phyloP scores from a whole-genome alignment of 164 flowering plant genomes.

The Warburgia ugandensis region DNA sequence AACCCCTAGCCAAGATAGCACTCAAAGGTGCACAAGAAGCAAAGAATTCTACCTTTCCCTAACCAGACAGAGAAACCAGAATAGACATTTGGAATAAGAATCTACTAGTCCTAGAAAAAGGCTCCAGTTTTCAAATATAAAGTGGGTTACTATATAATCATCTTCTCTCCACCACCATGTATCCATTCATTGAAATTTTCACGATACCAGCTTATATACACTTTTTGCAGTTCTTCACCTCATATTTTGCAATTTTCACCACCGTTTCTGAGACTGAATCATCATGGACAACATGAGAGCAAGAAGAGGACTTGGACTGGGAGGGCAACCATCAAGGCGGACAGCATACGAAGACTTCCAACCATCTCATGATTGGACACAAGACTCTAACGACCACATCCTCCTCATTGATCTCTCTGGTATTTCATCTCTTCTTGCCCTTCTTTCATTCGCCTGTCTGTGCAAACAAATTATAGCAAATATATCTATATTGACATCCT shows the following conservation, averaged over 20 bases:
- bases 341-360: constrained; percentile 18
- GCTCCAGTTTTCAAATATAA: background rate
- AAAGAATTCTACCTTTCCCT: constrained; percentile 28
- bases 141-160: background rate
- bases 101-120: constrained; percentile 7
- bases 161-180: background rate
- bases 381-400: constrained; percentile 14
- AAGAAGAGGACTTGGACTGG: constrained; percentile 3
- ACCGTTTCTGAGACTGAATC: too few relatives aligned
- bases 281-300: constrained; percentile 14
- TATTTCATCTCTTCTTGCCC: constrained; percentile 4
- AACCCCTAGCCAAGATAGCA: too few relatives aligned
- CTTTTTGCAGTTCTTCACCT: too few relatives aligned
- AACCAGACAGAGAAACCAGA: constrained; percentile 1
- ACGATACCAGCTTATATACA: background rate
- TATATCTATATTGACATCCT: background rate
- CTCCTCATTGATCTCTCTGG: constrained; percentile 28
- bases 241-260: background rate
- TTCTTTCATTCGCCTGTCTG: background rate
- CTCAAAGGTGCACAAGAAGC: constrained; percentile 14
- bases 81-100: constrained; percentile 32
- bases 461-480: background rate
- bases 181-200: too few relatives aligned
- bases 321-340: background rate
- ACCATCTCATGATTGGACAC: constrained; percentile 23